These are phyloP conservation scores for Ensete glaucum DNA, from an alignment of 176 grass and related monocot genomes.

Conservation along the genomic window DNA sequence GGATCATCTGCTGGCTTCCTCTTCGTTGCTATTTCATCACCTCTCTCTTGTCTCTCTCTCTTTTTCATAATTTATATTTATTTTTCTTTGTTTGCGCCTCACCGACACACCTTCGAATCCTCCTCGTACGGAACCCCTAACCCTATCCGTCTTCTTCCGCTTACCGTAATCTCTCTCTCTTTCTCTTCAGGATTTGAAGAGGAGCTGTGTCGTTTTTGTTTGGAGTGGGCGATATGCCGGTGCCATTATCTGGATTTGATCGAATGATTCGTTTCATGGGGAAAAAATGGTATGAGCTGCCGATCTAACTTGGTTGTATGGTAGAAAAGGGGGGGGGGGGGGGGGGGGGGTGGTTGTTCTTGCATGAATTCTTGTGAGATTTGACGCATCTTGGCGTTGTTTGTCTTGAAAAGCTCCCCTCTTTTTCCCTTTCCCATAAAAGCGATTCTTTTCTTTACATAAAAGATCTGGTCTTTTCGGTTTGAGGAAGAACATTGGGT, in stretches of 20 bases:
- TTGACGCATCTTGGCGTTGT: background rate
- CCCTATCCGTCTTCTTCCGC: background rate
- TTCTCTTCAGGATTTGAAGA: background rate
- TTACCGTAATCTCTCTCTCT: background rate
- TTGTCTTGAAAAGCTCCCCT: background rate
- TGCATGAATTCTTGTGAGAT: background rate
- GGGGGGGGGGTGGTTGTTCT: background rate
- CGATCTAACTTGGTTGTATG: background rate
- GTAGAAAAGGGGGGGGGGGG: too few species aligned
- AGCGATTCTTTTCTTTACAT: background rate
- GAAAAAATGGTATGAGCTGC: background rate
- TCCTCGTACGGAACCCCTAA: too few species aligned
- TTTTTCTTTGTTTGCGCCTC: background rate
- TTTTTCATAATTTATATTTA: background rate
- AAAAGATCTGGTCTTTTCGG: background rate
- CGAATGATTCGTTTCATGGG: background rate
- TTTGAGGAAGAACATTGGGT: slow-evolving; percentile 1
- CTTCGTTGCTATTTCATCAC: background rate
- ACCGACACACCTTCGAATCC: background rate
- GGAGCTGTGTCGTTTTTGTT: background rate
- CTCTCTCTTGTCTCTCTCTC: background rate
- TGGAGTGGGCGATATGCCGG: background rate
- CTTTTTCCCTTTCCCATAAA: background rate
- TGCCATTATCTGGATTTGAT: background rate
- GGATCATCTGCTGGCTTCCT: background rate